Evolutionary conservation across 345 rosid genomes (phyloP).

Genomic region (Aquilaria sinensis): DNA sequence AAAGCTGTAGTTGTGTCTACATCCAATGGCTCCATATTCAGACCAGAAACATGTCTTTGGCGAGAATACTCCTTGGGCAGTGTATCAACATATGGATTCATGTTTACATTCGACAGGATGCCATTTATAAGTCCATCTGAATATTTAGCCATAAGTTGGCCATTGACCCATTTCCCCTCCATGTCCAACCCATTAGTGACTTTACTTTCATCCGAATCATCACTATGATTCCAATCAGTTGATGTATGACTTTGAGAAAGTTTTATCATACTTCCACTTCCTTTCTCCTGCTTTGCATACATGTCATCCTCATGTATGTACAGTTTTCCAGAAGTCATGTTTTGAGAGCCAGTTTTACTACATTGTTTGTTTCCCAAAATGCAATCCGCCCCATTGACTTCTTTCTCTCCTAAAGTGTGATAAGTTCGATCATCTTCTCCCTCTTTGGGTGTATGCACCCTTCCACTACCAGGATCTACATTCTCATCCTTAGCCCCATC

Average conservation of each 20-base stretch:
- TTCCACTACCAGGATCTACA: slow-evolving; percentile 15
- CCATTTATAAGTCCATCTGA: slow-evolving; percentile 22
- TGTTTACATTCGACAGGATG: slow-evolving; percentile 28
- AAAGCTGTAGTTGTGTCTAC: slow-evolving; percentile 65
- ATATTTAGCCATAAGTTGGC: slow-evolving; percentile 27
- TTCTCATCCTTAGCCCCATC: slow-evolving; percentile 30
- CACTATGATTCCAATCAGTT: slow-evolving; percentile 5
- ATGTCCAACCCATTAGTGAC: slow-evolving; percentile 1
- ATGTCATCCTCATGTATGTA: slow-evolving; percentile 13
- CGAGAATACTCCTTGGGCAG: slow-evolving; percentile 28
- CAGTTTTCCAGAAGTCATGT: slow-evolving; percentile 17
- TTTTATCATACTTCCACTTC: slow-evolving; percentile 21
- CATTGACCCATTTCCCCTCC: slow-evolving; percentile 21
- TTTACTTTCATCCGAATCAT: slow-evolving; percentile 12
- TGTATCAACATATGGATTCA: slow-evolving; percentile 28
- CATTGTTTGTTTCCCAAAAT: too few relatives aligned
- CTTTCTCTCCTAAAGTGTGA: slow-evolving; percentile 8
- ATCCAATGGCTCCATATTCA: slow-evolving; percentile 46
- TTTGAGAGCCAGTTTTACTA: background rate
- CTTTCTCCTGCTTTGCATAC: slow-evolving; percentile 19
- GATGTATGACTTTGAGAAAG: slow-evolving; percentile 1
- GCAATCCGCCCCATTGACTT: slow-evolving; percentile 17
- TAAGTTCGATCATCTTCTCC: slow-evolving; percentile 14
- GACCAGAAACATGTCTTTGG: slow-evolving; percentile 36
- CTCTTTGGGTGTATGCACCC: slow-evolving; percentile 16